These are phyloP conservation scores for Chaetomidium leptoderma DNA, from an alignment of 495 filamentous ascomycete species.

Conservation along the genomic window DNA sequence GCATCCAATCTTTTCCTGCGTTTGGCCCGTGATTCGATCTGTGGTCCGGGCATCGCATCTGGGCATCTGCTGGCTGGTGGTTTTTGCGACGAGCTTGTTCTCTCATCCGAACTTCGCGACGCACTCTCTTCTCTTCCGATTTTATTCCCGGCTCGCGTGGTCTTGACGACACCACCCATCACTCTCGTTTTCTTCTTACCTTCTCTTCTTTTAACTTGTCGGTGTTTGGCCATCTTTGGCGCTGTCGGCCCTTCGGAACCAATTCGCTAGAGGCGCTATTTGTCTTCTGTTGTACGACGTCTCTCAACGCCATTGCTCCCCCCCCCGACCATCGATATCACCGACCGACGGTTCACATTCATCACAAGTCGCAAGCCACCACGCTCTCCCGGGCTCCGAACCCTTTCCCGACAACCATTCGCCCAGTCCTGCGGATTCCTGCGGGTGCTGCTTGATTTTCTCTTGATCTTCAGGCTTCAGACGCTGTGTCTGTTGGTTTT, in stretches of 20 bases:
- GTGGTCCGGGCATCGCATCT: no score
- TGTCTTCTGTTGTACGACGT: background rate
- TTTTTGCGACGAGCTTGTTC: background rate
- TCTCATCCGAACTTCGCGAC: background rate
- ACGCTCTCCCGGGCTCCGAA: background rate
- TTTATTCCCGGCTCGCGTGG: conserved; percentile 13
- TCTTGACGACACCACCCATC: conserved; percentile 27
- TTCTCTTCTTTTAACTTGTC: background rate
- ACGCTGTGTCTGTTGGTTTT: conserved; percentile 21
- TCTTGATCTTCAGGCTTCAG: conserved; percentile 39
- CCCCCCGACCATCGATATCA: background rate
- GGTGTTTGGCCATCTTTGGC: background rate
- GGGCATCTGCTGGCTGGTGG: no score
- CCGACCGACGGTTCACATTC: background rate
- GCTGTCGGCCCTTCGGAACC: background rate
- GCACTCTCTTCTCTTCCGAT: background rate
- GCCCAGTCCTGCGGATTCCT: background rate
- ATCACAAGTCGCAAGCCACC: background rate
- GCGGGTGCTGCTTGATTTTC: conserved; percentile 34
- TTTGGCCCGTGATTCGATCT: background rate
- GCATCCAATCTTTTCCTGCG: background rate
- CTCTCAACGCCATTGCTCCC: background rate
- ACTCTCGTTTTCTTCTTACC: background rate
- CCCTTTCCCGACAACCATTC: background rate
- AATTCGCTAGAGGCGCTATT: background rate